phyloP scores from a whole-genome alignment of 2,329 filamentous ascomycete species.

The Nannizziopsis arthrosporioides region DNA sequence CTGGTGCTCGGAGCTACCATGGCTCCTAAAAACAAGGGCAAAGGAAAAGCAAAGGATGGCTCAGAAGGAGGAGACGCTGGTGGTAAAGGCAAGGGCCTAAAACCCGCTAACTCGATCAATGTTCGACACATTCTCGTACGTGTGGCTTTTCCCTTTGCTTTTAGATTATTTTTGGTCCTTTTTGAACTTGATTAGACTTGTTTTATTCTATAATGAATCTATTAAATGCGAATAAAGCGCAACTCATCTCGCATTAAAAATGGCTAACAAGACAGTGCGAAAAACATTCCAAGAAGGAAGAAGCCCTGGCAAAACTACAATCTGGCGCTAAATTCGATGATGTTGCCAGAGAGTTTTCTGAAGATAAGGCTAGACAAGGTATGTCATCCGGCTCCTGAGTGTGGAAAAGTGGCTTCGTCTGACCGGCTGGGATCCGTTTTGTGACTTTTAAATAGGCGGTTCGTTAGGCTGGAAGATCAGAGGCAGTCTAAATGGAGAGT shows the following conservation, averaged over 20 bases:
- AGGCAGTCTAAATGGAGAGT: slow-evolving; percentile 45
- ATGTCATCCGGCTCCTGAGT: slow-evolving; percentile 13
- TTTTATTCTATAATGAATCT: neutral
- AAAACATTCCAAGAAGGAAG: slow-evolving; percentile 55
- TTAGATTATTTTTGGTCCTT: neutral
- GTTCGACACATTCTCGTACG: slow-evolving; percentile 51
- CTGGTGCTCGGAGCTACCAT: slow-evolving; percentile 18
- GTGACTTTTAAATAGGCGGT: slow-evolving; percentile 37
- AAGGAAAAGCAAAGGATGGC: slow-evolving; percentile 32
- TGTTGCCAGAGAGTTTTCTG: slow-evolving; percentile 52
- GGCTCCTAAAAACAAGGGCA: slow-evolving; percentile 32
- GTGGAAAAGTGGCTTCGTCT: neutral
- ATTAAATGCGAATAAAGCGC: neutral
- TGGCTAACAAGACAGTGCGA: slow-evolving; percentile 36
- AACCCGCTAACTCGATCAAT: slow-evolving; percentile 53
- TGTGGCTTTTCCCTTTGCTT: slow-evolving; percentile 5
- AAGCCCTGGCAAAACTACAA: slow-evolving; percentile 49
- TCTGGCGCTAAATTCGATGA: slow-evolving; percentile 53
- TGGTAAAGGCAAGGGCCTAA: slow-evolving; percentile 36
- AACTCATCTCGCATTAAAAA: neutral
- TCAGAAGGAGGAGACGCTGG: slow-evolving; percentile 23
- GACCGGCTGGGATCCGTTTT: neutral
- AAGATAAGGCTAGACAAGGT: slow-evolving; percentile 53
- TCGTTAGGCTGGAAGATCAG: slow-evolving; percentile 52
- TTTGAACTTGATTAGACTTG: neutral